Conservation (phyloP, 352 stramenopile species). For the Globisporangium mamillatum region DNA sequence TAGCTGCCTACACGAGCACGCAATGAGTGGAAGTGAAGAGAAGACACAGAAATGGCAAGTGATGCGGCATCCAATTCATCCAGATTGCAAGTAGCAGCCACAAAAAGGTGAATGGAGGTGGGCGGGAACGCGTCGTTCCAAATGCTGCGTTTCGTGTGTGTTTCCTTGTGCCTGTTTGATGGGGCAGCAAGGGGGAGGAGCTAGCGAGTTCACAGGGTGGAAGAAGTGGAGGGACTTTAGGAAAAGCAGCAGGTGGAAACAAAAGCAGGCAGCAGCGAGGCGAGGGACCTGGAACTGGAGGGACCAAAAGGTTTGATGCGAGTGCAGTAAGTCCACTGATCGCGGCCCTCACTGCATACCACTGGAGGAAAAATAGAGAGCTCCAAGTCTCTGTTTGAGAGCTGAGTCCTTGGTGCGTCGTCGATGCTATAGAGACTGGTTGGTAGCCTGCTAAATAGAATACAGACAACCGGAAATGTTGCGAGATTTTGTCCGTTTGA, state of each 20-base stretch:
- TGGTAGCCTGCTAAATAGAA: neutral
- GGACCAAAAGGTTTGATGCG: neutral
- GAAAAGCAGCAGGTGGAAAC: neutral
- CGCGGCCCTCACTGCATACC: neutral
- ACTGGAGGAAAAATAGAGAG: neutral
- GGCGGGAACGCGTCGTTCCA: neutral
- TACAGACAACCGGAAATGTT: neutral
- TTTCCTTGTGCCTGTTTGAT: neutral
- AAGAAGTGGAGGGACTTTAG: neutral
- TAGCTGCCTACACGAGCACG: neutral
- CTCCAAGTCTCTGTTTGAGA: neutral
- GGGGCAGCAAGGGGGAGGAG: neutral
- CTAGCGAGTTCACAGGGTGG: neutral
- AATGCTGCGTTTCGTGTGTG: neutral
- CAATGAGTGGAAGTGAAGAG: neutral
- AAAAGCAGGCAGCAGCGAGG: neutral
- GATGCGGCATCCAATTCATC: neutral
- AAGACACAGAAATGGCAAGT: neutral
- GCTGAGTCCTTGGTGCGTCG: neutral
- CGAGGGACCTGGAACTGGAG: neutral
- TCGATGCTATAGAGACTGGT: slow-evolving; percentile 2
- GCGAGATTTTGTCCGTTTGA: neutral
- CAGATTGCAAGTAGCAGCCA: neutral
- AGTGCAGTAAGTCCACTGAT: neutral
- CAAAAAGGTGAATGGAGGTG: neutral